Evolutionary conservation across 371 early-diverging fungal species (phyloP).

Genomic region (Mortierella sp.): DNA sequence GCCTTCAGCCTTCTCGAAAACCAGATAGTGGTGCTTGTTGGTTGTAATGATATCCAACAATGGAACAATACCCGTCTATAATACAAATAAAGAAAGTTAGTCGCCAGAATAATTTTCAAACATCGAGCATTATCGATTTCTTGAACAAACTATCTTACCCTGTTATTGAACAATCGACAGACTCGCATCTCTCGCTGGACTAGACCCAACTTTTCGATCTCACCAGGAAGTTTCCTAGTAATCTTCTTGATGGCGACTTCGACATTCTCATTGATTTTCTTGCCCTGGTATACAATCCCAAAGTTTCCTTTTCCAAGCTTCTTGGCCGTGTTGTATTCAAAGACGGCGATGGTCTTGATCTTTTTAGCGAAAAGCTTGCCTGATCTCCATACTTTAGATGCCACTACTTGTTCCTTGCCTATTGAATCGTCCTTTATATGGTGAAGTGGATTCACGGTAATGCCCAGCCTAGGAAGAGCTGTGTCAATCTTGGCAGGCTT

Average conservation of each 20-base stretch:
- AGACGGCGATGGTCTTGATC: conserved; percentile 47
- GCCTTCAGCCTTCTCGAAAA: conserved; percentile 45
- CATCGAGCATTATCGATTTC: not conserved
- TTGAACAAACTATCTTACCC: conserved; percentile 12
- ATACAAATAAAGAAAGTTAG: not conserved
- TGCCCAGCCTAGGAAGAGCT: not conserved
- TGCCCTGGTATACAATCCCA: conserved; percentile 49
- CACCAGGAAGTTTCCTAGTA: conserved; percentile 42
- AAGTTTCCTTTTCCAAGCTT: conserved; percentile 55
- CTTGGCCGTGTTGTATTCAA: conserved; percentile 44
- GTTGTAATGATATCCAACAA: conserved; percentile 52
- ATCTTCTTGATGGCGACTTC: conserved; percentile 53
- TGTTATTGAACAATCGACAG: conserved; percentile 35
- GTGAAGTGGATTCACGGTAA: not conserved
- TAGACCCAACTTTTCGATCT: conserved; percentile 45
- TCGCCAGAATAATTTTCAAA: not conserved
- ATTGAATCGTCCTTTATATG: not conserved
- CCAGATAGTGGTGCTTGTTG: conserved; percentile 49
- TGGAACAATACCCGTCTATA: conserved; percentile 34
- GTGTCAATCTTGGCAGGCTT: conserved; percentile 14
- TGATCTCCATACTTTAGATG: conserved; percentile 40
- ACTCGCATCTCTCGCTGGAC: conserved; percentile 50
- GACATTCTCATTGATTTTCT: conserved; percentile 16
- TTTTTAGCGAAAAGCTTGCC: conserved; percentile 47
- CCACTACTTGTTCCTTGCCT: conserved; percentile 20